Evolutionary conservation across 179 eudicot species (phyloP), one percentile per base, ranked within the genome.

Genomic region (Vitellaria paradoxa): DNA sequence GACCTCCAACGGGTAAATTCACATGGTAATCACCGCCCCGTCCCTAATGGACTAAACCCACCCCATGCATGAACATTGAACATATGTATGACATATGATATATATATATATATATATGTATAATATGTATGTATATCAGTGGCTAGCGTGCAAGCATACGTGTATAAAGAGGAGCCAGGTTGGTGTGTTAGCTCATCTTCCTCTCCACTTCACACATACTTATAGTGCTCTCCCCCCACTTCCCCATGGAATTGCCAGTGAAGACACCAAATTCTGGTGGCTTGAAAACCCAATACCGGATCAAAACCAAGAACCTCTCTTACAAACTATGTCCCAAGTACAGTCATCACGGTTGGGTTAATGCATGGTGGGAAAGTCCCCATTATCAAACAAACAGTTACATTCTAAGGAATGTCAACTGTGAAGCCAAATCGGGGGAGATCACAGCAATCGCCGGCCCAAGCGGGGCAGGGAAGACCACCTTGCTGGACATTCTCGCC

Each of bases 391-490:
- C 75, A 21, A 49, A 65, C 15, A 76, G 47, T 40, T 80, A 76
- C 77, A 85, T 88, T 68, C 72, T 88, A 21, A 81, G 77, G 65
- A 73, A 89, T 72, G 87, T 87, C 0, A 83, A 74, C 46, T 81
- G 81, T 52, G 87, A 89, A 71, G 89, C 87, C 69, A 84, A 79
- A 37, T 86, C 89, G 1, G 87, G 92, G 47, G 84, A 85, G 66
- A 78, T 89, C 70, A 89, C 92, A 2, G 90, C 92, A 23, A 80
- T 89, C 56, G 87, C 82, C 0, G 92, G 92, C 21, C 84, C 90
- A 0, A 89, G 92, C 21, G 92, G 92, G 4, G 92, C 92, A 0
- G 92, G 92, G 7, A 89, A 89, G 65, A 89, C 92, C 11, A 87
- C 92, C 45, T 52, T 89, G 80, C 42, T 89, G 18, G 90, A 85